Evolutionary conservation across 2,329 filamentous ascomycete species (phyloP).

Genomic region (Microdochium bolleyi): DNA sequence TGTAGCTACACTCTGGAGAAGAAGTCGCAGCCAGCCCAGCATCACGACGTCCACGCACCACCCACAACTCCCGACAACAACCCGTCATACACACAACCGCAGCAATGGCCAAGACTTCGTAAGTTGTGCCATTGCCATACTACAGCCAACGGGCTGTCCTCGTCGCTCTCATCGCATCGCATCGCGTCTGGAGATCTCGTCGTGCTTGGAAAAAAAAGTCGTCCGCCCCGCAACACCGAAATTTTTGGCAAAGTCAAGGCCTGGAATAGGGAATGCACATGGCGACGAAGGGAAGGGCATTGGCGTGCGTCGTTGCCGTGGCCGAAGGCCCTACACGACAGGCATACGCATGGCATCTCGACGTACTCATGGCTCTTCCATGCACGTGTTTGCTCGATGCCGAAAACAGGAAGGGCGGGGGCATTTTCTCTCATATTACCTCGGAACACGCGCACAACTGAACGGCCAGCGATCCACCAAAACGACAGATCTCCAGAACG

Average conservation of each 20-base stretch:
- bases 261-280: neutral
- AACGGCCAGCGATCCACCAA: neutral
- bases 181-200: neutral
- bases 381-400: too few relatives aligned
- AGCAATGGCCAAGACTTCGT: constrained; percentile 21
- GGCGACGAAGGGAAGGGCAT: neutral
- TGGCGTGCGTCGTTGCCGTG: neutral
- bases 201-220: neutral
- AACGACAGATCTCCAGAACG: constrained; percentile 3
- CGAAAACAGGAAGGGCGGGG: neutral
- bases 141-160: neutral
- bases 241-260: neutral
- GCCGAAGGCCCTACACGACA: too few relatives aligned
- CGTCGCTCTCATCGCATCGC: neutral
- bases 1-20: neutral
- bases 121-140: constrained; percentile 7
- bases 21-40: constrained; percentile 3
- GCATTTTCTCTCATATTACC: neutral
- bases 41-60: constrained; percentile 7
- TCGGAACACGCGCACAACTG: neutral
- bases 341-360: too few relatives aligned
- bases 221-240: neutral
- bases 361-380: too few relatives aligned
- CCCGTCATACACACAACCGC: constrained; percentile 7
- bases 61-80: neutral